phyloP scores from a whole-genome alignment of 192 early-diverging fungal species.

The Linnemannia exigua region DNA sequence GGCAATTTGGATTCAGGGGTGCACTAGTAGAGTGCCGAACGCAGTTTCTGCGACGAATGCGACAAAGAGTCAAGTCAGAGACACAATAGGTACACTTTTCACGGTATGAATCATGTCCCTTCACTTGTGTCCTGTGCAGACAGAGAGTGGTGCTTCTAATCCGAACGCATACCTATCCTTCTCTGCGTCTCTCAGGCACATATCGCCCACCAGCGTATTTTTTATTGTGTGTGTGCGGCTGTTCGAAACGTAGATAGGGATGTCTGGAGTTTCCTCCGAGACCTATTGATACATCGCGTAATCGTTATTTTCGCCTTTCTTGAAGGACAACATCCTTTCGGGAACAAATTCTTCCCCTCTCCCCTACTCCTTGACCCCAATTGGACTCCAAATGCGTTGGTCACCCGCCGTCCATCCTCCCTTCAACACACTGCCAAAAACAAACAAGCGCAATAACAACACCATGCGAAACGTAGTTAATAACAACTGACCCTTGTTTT shows the following conservation, averaged over 20 bases:
- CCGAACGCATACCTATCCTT: neutral
- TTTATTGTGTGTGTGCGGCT: neutral
- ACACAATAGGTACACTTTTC: neutral
- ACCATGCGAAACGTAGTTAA: neutral
- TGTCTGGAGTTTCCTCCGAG: conserved; percentile 1
- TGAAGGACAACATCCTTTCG: neutral
- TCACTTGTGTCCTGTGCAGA: neutral
- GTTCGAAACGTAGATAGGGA: neutral
- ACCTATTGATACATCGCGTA: neutral
- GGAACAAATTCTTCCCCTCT: neutral
- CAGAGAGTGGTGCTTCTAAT: neutral
- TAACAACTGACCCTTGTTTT: neutral
- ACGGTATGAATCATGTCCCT: neutral
- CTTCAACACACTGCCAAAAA: too few relatives aligned
- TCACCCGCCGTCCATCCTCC: neutral
- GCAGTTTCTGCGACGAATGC: neutral
- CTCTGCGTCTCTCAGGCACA: neutral
- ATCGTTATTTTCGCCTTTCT: neutral
- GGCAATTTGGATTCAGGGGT: conserved; percentile 6
- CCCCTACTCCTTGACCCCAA: neutral
- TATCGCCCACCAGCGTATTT: neutral
- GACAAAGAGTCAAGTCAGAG: neutral
- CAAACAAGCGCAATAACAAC: too few relatives aligned
- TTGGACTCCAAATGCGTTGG: neutral
- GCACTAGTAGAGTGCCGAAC: too few relatives aligned